Evolutionary conservation across 176 grass and related monocot species (phyloP).

Genomic region (Zizania latifolia): DNA sequence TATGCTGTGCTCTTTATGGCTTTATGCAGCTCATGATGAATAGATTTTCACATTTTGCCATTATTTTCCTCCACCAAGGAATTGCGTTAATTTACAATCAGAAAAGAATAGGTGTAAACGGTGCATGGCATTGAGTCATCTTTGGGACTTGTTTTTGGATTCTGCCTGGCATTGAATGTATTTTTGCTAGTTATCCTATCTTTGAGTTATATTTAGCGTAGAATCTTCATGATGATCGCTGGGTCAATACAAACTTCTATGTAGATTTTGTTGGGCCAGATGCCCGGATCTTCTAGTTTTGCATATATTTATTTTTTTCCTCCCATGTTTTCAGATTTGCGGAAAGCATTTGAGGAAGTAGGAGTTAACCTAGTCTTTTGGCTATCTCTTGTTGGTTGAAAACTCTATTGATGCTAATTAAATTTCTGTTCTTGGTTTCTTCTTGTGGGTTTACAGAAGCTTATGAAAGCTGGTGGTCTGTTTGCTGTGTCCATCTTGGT

Average conservation of each 20-base stretch:
- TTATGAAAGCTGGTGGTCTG: constrained; percentile 38
- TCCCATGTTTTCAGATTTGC: not conserved
- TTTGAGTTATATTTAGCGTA: not conserved
- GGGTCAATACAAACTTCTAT: not conserved
- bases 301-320: too few species aligned
- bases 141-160: not conserved
- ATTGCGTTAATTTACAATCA: not conserved
- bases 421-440: not conserved
- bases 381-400: not conserved
- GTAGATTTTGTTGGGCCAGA: not conserved
- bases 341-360: not conserved
- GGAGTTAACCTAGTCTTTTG: not conserved
- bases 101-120: not conserved
- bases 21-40: not conserved
- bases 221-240: not conserved
- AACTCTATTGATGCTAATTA: not conserved
- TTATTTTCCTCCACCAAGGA: not conserved
- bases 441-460: constrained; percentile 24
- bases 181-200: not conserved
- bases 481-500: constrained; percentile 52
- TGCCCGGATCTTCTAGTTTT: too few species aligned
- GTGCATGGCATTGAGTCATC: not conserved
- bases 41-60: not conserved
- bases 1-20: not conserved
- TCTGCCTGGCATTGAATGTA: not conserved